Base-by-base conservation (phyloP, 2,329 filamentous ascomycete species). In the Fragosphaeria purpurea region DNA sequence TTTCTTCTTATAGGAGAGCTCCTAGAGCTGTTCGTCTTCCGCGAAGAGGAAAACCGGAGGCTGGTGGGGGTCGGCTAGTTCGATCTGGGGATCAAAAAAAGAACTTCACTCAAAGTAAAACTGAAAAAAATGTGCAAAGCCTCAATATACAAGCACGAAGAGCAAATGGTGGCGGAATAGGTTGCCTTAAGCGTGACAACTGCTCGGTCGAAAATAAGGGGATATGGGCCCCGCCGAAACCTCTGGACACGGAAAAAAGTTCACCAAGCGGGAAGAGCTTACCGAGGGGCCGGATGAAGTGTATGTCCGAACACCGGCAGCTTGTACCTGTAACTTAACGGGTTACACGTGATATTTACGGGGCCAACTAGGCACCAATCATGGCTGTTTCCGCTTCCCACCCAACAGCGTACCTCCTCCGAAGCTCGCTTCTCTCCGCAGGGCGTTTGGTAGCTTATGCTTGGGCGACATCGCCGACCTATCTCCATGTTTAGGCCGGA, bases 181-280 rank as follows among this genome's bases (percentile, higher is more conserved):
- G 22, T 22, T 22, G 22, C 22, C 22, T 22, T 22, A 22, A 22
- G 22, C 22, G 22, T 22, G 22, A 22, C 22, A 22, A 22, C 22
- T 22, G 22, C 22, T 40, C 43, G 7, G 43, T 52, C 37, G 22
- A 47, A 52, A 55, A 55, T 50, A 48, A 50, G 47, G 35, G 50
- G 48, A 47, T 53, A 50, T 48, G 39, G 47, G 53, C 53, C 53
- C 53, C 53, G 53, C 53, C 51, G 53, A 55, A 55, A 48, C 46
- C 51, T 53, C 51, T 46, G 51, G 51, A 53, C 34, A 40, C 44
- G 37, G 37, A 42, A 53, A 55, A 55, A 53, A 53, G 46, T 45
- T 46, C 43, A 38, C 43, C 43, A 32, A 30, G 32, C n/a, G 31
- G 7, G 11, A 8, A 22, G 10, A 51, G 46, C 50, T 51, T 22